Evolutionary conservation across 1,284 basidiomycete species (phyloP).

Genomic region (Apiotrichum gracile): DNA sequence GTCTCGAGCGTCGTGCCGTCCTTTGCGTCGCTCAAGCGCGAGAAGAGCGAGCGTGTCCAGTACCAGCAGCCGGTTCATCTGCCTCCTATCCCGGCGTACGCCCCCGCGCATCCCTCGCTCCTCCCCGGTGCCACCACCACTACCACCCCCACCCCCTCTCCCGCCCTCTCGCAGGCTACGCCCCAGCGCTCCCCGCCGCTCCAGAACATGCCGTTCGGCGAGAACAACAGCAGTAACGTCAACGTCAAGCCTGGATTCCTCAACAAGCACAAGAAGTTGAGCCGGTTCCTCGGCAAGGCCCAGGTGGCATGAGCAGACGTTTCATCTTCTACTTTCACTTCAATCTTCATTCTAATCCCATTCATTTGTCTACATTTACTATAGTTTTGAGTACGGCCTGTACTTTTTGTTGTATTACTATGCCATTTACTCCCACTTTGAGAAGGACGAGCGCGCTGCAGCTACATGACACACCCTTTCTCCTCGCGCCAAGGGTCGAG

Average conservation of each 20-base stretch:
- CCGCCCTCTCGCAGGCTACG: too few species aligned
- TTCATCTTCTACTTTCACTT: background rate
- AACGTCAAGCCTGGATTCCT: slow-evolving; percentile 5
- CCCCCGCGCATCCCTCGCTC: too few species aligned
- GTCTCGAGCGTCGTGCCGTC: background rate
- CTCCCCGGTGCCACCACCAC: too few species aligned
- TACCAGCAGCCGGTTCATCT: too few species aligned
- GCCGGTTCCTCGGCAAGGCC: slow-evolving; percentile 9
- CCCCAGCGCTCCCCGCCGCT: background rate
- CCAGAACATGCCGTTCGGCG: background rate
- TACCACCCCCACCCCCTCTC: too few species aligned
- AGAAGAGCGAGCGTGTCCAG: background rate
- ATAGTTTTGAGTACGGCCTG: too few species aligned
- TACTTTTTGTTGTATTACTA: too few species aligned
- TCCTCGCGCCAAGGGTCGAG: too few species aligned
- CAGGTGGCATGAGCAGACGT: background rate
- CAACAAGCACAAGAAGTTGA: slow-evolving; percentile 13
- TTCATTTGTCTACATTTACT: background rate
- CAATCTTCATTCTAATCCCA: background rate
- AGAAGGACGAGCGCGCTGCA: too few species aligned
- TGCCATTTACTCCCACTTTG: too few species aligned
- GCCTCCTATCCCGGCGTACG: too few species aligned
- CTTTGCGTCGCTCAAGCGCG: background rate
- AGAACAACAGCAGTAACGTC: background rate
- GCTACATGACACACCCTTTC: too few species aligned